Evolutionary conservation across 768 basidiomycete genomes (phyloP), one percentile per base, ranked within the genome.

Genomic region (Rhodosporidiobolus sp.): DNA sequence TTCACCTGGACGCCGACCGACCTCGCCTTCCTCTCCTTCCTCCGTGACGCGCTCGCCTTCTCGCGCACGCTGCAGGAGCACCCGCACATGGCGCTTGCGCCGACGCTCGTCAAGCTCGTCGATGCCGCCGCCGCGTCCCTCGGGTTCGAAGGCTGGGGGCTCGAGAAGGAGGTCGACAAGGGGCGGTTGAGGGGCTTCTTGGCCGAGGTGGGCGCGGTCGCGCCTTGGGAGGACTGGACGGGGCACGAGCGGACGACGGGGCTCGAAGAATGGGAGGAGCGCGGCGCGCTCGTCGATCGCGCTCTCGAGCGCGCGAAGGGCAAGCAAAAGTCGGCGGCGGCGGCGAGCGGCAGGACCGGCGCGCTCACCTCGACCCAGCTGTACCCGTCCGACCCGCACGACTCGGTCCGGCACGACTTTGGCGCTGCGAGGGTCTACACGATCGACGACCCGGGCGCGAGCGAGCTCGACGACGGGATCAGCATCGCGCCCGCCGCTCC

Each of bases 401-500:
- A 88, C 35, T 81, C 85, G 30, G 79, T 92, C 10, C 89, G 94
- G 5, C 89, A 91, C 78, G 94, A 97, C 80, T 95, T 93, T 81
- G 92, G 90, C 34, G 79, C 88, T 71, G 78, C 89, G 73, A 87
- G 86, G 0, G 91, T 92, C 9, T 98, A 89, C 80, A 89, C 94
- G 28, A 88, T 99, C 65, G 96, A 99, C 78, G 90, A 92, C 70
- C 74, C 83, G 0, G 79, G 77, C 12, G 94, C 96, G 0, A 82
- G 89, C 77, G 96, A 99, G 78, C 85, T 98, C 30, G 96, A 99
- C 79, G 96, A 99, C 79, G 96, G 93, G 4, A 77, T 99, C 45
- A 94, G 94, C 3, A 78, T 97, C 43, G 90, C 95, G 74, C 78
- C 82, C n/a, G 84, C 89, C 45, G 83, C 85, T 0, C 56, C 69